These are phyloP conservation scores for Stephania cephalantha DNA, from an alignment of 164 flowering plant species.

Conservation along the genomic window DNA sequence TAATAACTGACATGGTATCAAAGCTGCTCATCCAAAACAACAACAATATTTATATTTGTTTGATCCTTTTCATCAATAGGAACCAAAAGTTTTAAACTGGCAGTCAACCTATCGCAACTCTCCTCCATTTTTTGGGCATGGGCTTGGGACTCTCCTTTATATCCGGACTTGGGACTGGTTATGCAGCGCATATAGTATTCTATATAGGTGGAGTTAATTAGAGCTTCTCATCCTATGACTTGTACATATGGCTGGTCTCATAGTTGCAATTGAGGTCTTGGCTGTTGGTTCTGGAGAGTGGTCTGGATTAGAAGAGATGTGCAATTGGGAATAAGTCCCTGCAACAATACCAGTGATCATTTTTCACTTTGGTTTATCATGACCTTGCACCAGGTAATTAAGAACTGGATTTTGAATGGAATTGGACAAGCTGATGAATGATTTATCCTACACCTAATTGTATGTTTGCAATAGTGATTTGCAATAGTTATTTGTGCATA, in stretches of 20 bases:
- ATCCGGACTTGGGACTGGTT: too few species aligned
- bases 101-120: neutral
- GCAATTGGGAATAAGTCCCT: conserved; percentile 61
- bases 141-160: too few species aligned
- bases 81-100: neutral
- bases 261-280: conserved; percentile 47
- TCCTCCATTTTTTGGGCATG: too few species aligned
- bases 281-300: conserved; percentile 57
- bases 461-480: conserved; percentile 36
- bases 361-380: conserved; percentile 64
- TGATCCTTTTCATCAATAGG: neutral
- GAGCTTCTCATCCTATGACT: neutral
- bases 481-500: conserved; percentile 74
- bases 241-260: conserved; percentile 37
- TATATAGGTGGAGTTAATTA: too few species aligned
- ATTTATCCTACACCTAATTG: neutral
- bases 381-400: conserved; percentile 58
- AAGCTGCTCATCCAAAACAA: neutral
- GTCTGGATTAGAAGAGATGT: conserved; percentile 39
- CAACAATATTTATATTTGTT: too few species aligned
- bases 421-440: neutral
- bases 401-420: neutral
- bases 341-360: conserved; percentile 60
- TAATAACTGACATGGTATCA: neutral
- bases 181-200: too few species aligned